phyloP scores from a whole-genome alignment of 345 rosid species.

The Salix brachista region DNA sequence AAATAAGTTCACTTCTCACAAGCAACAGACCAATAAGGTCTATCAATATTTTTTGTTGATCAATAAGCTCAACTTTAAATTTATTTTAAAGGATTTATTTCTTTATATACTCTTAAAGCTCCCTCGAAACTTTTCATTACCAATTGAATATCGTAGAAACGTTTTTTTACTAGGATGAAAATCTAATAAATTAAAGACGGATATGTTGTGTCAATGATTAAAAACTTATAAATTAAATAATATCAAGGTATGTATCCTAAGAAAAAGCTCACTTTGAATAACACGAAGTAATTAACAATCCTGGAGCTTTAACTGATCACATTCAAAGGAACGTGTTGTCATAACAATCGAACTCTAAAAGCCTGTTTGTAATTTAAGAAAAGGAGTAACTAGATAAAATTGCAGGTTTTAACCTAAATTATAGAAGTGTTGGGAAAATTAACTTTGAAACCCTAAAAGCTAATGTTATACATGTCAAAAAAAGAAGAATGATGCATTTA shows the following conservation, averaged over 20 bases:
- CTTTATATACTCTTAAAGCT: not conserved
- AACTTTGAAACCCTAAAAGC: not conserved
- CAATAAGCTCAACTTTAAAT: not conserved
- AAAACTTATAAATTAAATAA: not conserved
- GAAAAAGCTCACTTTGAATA: not conserved
- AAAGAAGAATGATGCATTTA: not conserved
- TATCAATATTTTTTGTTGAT: too few species aligned
- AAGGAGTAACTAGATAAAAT: not conserved
- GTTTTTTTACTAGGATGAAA: not conserved
- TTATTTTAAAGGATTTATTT: not conserved
- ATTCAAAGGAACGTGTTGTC: not conserved
- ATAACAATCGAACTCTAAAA: not conserved
- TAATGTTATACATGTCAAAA: not conserved
- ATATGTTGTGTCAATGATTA: not conserved
- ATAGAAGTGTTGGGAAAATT: not conserved
- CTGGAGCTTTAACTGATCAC: not conserved
- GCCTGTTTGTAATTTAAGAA: not conserved
- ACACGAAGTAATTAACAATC: not conserved
- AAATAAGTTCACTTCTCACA: not conserved
- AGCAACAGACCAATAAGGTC: not conserved
- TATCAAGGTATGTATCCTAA: not conserved
- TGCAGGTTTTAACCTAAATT: not conserved
- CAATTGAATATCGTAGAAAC: not conserved
- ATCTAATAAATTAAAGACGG: not conserved
- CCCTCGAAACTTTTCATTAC: not conserved